Base-by-base conservation (phyloP, 352 stramenopile species). In the Phytophthora macrochlamydospora region DNA sequence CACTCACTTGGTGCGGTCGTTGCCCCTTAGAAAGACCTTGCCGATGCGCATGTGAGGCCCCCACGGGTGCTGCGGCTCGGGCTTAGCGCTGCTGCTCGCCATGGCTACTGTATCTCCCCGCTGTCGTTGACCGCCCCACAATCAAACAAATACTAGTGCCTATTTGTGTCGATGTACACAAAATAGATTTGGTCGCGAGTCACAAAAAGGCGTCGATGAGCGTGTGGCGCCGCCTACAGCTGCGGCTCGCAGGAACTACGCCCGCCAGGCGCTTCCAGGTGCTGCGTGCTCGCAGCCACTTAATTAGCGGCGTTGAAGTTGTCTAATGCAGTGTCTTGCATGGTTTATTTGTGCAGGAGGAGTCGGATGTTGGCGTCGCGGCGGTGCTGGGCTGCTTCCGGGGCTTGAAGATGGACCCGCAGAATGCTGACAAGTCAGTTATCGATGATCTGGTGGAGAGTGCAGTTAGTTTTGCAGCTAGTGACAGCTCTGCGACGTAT, bases 1-100 rank as follows among this genome's bases (percentile, higher is more conserved):
- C 35, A 40, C 35, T 40, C 35, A 94, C 89, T 90, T 95, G 50
- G 89, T 95, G 64, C 89, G 85, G 46, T 94, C 85, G 71, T 95
- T 96, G 45, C 89, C 89, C 71, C 92, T 89, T 62, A 96, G 87
- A 62, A 90, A 91, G 49, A 96, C 87, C 71, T 96, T 94, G 57
- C 75, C 76, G 62, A 96, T 87, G 73, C 77, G 87, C 81, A 96
- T 91, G 56, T 72, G 79, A 56, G 85, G 87, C 5, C 84, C 84
- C 85, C 83, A 92, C 65, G 81, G 84, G 65, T 93, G 84, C 62
- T 69, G 78, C 37, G 80, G 64, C 45, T 75, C 66, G 48, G 58
- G 61, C 54, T 74, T 54, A 51, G 37, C 69, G 48, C 31, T 67
- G 37, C 30, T 59, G 59, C 60, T 80, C 35, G 66, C 56, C 71